Evolutionary conservation across 495 filamentous ascomycete species (phyloP).

Genomic region (Aspergillus baeticus): DNA sequence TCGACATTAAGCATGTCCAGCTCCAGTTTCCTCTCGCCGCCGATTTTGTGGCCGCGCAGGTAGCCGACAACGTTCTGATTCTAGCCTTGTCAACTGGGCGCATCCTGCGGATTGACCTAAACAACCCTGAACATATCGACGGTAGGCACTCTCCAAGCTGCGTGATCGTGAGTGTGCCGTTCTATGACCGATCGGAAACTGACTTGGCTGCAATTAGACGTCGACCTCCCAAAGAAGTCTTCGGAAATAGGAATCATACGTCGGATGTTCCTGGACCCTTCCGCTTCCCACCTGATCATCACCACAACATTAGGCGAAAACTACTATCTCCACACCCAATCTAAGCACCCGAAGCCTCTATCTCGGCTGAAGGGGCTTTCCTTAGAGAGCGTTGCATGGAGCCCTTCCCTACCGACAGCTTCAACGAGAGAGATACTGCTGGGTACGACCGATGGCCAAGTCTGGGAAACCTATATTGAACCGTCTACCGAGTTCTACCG

Average conservation of each 20-base stretch:
- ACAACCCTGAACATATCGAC: slow-evolving; percentile 91
- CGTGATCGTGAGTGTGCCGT: too few species aligned
- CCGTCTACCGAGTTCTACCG: slow-evolving; percentile 90
- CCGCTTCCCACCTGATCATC: slow-evolving; percentile 90
- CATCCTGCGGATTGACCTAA: slow-evolving; percentile 90
- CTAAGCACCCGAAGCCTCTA: slow-evolving; percentile 78
- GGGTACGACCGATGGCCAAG: slow-evolving; percentile 85
- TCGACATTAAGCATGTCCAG: slow-evolving; percentile 86
- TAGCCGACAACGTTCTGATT: slow-evolving; percentile 94
- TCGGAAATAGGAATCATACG: slow-evolving; percentile 89
- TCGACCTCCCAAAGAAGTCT: slow-evolving; percentile 92
- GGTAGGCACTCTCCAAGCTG: too few species aligned
- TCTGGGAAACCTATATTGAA: slow-evolving; percentile 96
- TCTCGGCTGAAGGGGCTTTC: slow-evolving; percentile 79
- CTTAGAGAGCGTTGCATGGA: slow-evolving; percentile 93
- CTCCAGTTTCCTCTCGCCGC: slow-evolving; percentile 88
- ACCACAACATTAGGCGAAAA: slow-evolving; percentile 91
- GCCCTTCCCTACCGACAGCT: slow-evolving; percentile 90
- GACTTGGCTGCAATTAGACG: slow-evolving; percentile 57
- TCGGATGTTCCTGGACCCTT: slow-evolving; percentile 94
- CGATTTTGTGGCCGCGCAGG: slow-evolving; percentile 94
- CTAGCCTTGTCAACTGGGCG: slow-evolving; percentile 84
- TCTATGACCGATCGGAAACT: not conserved
- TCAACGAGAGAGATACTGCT: slow-evolving; percentile 95
- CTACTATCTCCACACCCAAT: slow-evolving; percentile 96